phyloP scores from a whole-genome alignment of 1,284 basidiomycete species.

The Porogramme epimiltina region DNA sequence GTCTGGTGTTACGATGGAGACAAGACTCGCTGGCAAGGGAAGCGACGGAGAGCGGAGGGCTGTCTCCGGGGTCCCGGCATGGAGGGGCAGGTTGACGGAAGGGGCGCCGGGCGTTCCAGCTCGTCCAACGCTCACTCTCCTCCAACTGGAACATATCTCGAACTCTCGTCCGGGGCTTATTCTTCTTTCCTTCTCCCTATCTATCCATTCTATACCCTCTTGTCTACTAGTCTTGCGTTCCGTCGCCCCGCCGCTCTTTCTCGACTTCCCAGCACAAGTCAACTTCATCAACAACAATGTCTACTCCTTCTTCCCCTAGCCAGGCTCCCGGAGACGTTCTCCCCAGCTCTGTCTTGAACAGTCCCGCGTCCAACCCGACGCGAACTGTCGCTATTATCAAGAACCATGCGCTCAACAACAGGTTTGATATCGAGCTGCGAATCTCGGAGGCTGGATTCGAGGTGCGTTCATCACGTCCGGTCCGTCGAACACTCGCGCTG shows the following conservation, averaged over 20 bases:
- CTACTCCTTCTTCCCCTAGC: slow-evolving; percentile 24
- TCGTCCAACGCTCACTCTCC: slow-evolving; percentile 1
- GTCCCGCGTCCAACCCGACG: slow-evolving; percentile 39
- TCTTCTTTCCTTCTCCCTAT: not conserved
- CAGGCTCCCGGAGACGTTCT: slow-evolving; percentile 20
- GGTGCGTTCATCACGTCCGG: slow-evolving; percentile 40
- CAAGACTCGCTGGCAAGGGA: too few species aligned
- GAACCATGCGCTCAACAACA: slow-evolving; percentile 64
- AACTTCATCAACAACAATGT: slow-evolving; percentile 19
- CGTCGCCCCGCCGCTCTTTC: slow-evolving; percentile 13
- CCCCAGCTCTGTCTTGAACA: slow-evolving; percentile 1
- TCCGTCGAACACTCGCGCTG: not conserved
- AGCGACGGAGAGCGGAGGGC: not conserved
- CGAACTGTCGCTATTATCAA: slow-evolving; percentile 82
- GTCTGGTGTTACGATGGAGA: too few species aligned
- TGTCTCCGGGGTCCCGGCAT: slow-evolving; percentile 1
- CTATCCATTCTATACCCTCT: slow-evolving; percentile 2
- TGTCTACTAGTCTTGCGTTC: not conserved
- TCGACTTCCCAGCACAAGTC: slow-evolving; percentile 5
- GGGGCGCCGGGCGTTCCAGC: not conserved
- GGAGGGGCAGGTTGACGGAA: not conserved
- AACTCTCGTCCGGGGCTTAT: not conserved
- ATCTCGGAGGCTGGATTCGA: slow-evolving; percentile 79
- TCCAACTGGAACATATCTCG: not conserved
- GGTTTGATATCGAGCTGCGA: slow-evolving; percentile 74